These are phyloP conservation scores for Neofusicoccum ribis DNA, from an alignment of 2,329 filamentous ascomycete species.

Conservation along the genomic window DNA sequence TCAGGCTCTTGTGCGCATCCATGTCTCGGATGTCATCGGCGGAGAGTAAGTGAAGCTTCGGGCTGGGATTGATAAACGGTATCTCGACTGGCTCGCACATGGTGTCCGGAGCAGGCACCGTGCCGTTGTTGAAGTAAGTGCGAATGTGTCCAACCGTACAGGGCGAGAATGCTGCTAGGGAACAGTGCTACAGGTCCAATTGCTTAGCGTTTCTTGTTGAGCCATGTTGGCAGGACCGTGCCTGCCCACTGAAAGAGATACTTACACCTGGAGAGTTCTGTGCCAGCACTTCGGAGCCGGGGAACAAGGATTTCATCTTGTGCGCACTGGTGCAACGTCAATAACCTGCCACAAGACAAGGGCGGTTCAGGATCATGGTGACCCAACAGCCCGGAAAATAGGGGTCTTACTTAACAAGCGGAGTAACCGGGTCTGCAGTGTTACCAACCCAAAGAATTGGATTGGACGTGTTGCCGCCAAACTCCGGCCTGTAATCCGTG, in stretches of 20 bases:
- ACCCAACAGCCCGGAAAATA: too few relatives aligned
- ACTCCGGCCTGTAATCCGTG: slow-evolving; percentile 22
- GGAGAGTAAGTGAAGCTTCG: neutral
- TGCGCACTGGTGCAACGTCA: neutral
- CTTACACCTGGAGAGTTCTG: slow-evolving; percentile 32
- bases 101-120: slow-evolving; percentile 27
- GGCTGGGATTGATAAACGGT: slow-evolving; percentile 4
- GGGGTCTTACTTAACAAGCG: slow-evolving; percentile 41
- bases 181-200: slow-evolving; percentile 47
- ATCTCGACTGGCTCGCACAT: slow-evolving; percentile 17
- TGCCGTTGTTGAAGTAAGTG: slow-evolving; percentile 43
- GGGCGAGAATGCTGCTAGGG: slow-evolving; percentile 34
- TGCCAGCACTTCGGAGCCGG: slow-evolving; percentile 30
- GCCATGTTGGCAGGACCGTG: too few relatives aligned
- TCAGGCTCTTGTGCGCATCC: neutral
- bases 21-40: neutral
- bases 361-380: too few relatives aligned
- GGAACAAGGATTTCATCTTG: slow-evolving; percentile 22
- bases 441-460: slow-evolving; percentile 61
- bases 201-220: neutral
- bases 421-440: slow-evolving; percentile 61
- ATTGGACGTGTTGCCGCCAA: slow-evolving; percentile 46
- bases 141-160: slow-evolving; percentile 38
- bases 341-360: too few relatives aligned
- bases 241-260: neutral